Evolutionary conservation across 441 rosid species (phyloP), one percentile per base, ranked within the genome.

Genomic region (Euphorbia celastroides): DNA sequence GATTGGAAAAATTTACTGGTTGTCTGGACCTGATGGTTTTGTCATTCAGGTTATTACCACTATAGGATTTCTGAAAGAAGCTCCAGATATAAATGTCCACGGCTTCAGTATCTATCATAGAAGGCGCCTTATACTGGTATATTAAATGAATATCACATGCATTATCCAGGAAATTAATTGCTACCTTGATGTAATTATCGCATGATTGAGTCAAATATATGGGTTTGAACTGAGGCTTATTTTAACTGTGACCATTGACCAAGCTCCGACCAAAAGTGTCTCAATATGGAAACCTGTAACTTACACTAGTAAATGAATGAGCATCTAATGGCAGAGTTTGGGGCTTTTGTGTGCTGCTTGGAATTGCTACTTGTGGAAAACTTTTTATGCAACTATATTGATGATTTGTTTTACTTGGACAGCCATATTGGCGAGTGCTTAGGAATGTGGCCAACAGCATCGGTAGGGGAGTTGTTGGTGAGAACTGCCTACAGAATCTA

Each of bases 391-490:
- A 46, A n/a, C 52, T 46, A 14, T 46, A 6, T 9, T 46, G 52
- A 14, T 9, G 52, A n/a, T 46, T 17, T 46, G 52, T 46, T 46
- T 46, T 46, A 1, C 20, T 46, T 46, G 19, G n/a, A 20, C n/a
- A 46, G 52, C 52, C 52, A 7, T 46, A 5, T 16, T 46, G 52
- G 52, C 52, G 20, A 14, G 52, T 46, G 52, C 52, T 46, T 17
- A 46, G 17, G 52, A 46, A 46, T 46, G 52, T 46, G 52, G 1
- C 19, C 19, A 17, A 17, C 57, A 2, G 74, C 73, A 72, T 69
- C 68, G 94, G 97, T 64, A 82, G 92, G 81, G 94, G 97, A 75
- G 84, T 90, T 72, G 94, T 85, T 67, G 92, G 97, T 90, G 78
- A 81, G 90, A 36, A 50, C 23, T 13, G 36, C 36, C 23, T 4